Conservation (phyloP, 441 rosid species). For the Corymbia citriodora region DNA sequence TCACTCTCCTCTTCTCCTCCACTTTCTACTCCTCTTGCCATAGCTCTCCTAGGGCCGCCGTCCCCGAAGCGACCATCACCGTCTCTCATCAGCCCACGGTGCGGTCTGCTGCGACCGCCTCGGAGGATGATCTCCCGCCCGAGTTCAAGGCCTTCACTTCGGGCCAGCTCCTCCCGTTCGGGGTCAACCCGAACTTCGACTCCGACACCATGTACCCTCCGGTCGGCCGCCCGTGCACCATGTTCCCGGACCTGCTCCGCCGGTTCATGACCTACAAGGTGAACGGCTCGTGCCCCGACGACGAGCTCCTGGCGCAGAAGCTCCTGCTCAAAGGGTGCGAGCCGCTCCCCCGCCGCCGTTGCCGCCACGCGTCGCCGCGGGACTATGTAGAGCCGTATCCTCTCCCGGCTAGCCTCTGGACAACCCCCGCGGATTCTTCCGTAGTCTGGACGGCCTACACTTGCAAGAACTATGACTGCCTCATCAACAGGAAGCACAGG, state of each 20-base stretch:
- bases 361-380: conserved; percentile 25
- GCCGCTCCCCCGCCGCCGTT: conserved; percentile 51
- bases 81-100: neutral
- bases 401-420: conserved; percentile 41
- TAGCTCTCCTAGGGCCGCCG: neutral
- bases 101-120: neutral
- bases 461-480: conserved; percentile 44
- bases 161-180: conserved; percentile 35
- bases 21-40: conserved; percentile 30
- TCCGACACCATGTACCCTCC: conserved; percentile 44
- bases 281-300: conserved; percentile 51
- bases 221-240: conserved; percentile 37
- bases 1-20: conserved; percentile 31
- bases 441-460: conserved; percentile 54
- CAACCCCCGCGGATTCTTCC: conserved; percentile 31
- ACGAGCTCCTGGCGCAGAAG: conserved; percentile 43
- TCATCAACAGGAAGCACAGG: conserved; percentile 24
- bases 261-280: conserved; percentile 39
- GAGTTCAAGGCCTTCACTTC: conserved; percentile 46
- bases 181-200: conserved; percentile 34
- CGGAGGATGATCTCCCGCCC: conserved; percentile 17
- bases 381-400: conserved; percentile 36
- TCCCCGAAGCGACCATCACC: neutral
- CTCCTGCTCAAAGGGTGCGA: conserved; percentile 67
- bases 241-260: conserved; percentile 28